A percentile compares a stretch with the other conserved stretches of the same genome.
Conservation (phyloP, 306 rosid species). For the Leucaena leucocephala region DNA sequence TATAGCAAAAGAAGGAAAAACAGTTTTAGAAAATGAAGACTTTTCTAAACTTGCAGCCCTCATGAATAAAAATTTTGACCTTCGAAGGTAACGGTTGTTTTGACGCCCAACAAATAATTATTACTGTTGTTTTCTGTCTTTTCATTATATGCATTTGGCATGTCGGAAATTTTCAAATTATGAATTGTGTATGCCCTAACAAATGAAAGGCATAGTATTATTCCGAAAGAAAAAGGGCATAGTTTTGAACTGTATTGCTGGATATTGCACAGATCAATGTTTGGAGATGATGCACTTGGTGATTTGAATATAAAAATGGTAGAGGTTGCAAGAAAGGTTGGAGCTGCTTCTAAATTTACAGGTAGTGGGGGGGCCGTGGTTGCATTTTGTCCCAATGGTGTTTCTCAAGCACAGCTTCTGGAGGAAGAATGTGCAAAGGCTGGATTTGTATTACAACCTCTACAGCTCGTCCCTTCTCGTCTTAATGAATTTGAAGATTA, state of each 20-base stretch:
- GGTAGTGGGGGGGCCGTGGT: constrained; percentile 98
- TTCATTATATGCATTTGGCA: constrained; percentile 15
- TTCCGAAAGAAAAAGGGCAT: neutral
- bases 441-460: constrained; percentile 62
- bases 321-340: constrained; percentile 81
- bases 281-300: constrained; percentile 86
- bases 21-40: constrained; percentile 62
- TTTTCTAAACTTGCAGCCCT: constrained; percentile 67
- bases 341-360: constrained; percentile 94
- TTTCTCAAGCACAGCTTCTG: constrained; percentile 70
- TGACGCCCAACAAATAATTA: neutral
- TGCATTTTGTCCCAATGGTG: constrained; percentile 79
- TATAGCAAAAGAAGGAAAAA: constrained; percentile 74
- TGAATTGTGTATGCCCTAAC: neutral
- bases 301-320: constrained; percentile 84
- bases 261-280: constrained; percentile 64
- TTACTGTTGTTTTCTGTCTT: neutral
- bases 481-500: constrained; percentile 45
- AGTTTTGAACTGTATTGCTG: constrained; percentile 24
- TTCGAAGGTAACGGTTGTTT: constrained; percentile 64
- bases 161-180: neutral
- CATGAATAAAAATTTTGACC: constrained; percentile 82
- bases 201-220: constrained; percentile 29
- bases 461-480: constrained; percentile 59
- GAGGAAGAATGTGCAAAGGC: constrained; percentile 70